Conservation (phyloP, 306 rosid species). For the Leucaena leucocephala region DNA sequence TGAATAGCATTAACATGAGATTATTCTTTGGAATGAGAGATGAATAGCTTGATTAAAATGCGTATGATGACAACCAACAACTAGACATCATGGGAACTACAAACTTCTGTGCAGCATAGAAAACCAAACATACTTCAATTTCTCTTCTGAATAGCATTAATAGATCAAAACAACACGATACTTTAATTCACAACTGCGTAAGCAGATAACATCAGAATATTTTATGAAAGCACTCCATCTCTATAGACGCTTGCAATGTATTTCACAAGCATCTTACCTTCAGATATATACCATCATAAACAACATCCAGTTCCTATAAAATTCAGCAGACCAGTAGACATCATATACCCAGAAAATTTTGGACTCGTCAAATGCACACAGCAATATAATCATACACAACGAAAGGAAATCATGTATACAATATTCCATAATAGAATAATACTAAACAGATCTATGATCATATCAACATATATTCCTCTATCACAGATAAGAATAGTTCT, state of each 20-base stretch:
- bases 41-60: neutral
- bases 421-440: conserved; percentile 8
- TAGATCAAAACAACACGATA: conserved; percentile 11
- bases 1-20: neutral
- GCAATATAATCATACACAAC: conserved; percentile 4
- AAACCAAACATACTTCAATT: neutral
- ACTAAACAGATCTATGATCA: neutral
- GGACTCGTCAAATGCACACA: conserved; percentile 11
- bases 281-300: conserved; percentile 1
- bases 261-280: conserved; percentile 17
- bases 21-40: neutral
- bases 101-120: neutral
- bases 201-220: neutral
- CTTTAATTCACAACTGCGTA: neutral
- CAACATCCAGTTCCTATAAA: conserved; percentile 7
- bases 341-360: neutral
- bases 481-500: conserved; percentile 44
- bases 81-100: conserved; percentile 8
- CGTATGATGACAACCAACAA: neutral
- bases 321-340: conserved; percentile 5
- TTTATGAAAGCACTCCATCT: conserved; percentile 3
- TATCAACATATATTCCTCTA: conserved; percentile 27
- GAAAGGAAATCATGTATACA: conserved; percentile 26
- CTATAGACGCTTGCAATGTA: neutral
- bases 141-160: conserved; percentile 15